phyloP scores from a whole-genome alignment of 306 rosid species.

The Styphnolobium japonicum region DNA sequence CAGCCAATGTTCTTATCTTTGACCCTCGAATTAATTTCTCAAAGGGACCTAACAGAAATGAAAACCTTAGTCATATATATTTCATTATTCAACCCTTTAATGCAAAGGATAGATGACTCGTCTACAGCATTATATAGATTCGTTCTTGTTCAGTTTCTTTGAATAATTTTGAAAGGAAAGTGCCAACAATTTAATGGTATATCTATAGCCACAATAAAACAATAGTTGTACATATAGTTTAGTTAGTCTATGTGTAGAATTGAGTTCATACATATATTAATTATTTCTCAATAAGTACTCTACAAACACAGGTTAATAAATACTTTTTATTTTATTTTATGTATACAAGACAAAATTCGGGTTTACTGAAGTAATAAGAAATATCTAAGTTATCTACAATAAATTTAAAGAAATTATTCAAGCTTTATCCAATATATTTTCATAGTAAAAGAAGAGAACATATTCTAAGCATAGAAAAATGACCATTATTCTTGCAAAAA shows the following conservation, averaged over 20 bases:
- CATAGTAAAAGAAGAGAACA: not conserved
- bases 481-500: not conserved
- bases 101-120: too few species aligned
- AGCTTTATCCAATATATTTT: not conserved
- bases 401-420: not conserved
- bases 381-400: not conserved
- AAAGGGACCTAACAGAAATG: conserved; percentile 48
- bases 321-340: not conserved
- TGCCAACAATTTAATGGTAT: not conserved
- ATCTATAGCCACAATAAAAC: not conserved
- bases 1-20: conserved; percentile 47
- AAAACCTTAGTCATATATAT: not conserved
- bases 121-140: not conserved
- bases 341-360: not conserved
- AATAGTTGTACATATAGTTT: not conserved
- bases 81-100: not conserved
- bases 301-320: not conserved
- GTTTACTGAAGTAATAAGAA: too few species aligned
- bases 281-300: not conserved
- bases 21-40: conserved; percentile 63
- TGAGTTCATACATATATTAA: too few species aligned
- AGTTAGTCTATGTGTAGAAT: not conserved
- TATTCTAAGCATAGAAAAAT: not conserved
- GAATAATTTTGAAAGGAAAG: too few species aligned
- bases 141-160: not conserved